phyloP scores from a whole-genome alignment of 108 stramenopile genomes.

The Pelagomonas calceolata region DNA sequence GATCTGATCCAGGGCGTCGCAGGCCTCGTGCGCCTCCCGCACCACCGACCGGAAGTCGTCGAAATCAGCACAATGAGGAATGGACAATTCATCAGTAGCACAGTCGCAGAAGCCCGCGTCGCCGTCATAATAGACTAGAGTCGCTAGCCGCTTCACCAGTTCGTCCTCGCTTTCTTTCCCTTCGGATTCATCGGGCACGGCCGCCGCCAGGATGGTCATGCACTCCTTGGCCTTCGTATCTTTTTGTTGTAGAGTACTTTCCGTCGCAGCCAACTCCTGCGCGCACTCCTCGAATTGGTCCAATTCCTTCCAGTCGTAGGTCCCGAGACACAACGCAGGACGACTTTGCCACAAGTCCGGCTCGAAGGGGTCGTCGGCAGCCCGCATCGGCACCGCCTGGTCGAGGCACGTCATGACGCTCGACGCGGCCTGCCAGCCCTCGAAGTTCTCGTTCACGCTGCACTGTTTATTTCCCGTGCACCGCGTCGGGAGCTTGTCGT shows the following conservation, averaged over 20 bases:
- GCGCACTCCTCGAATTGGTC: constrained; percentile 75
- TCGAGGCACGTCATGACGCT: not conserved
- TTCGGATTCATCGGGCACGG: constrained; percentile 29
- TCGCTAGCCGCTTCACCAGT: constrained; percentile 56
- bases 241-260: constrained; percentile 40
- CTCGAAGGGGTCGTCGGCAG: not conserved
- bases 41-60: constrained; percentile 65
- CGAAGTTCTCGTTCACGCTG: not conserved
- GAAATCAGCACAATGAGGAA: constrained; percentile 62
- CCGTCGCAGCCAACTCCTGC: constrained; percentile 39
- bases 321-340: not conserved
- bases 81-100: constrained; percentile 34
- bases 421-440: not conserved
- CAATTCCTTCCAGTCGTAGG: constrained; percentile 39
- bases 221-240: constrained; percentile 64
- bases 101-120: constrained; percentile 65
- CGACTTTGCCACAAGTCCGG: not conserved
- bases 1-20: constrained; percentile 67
- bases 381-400: not conserved
- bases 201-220: constrained; percentile 55
- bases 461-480: not conserved
- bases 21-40: constrained; percentile 73
- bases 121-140: constrained; percentile 50
- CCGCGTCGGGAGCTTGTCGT: not conserved
- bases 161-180: constrained; percentile 35